Percentiles rank a stretch among this genome's conserved stretches.
These are phyloP conservation scores for Psilocybe tampanensis DNA, from an alignment of 768 basidiomycete genomes.

Conservation along the genomic window DNA sequence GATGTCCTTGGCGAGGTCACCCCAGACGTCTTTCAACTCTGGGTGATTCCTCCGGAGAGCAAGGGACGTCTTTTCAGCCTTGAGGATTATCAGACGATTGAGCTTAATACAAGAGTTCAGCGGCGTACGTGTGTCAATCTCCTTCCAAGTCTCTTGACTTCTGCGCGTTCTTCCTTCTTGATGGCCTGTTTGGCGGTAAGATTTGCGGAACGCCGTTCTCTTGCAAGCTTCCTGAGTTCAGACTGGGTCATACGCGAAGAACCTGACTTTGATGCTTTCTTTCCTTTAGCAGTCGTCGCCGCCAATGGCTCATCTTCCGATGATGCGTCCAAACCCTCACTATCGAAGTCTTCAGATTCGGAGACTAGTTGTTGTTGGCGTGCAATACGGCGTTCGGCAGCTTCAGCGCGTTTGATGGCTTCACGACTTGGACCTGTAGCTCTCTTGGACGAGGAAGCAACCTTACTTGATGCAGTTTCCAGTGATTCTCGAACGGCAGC, in stretches of 20 bases:
- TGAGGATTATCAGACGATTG: not conserved
- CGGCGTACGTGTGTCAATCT: slow-evolving; percentile 67
- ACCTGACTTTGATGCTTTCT: not conserved
- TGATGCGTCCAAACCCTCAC: slow-evolving; percentile 27
- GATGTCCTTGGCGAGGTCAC: slow-evolving; percentile 70
- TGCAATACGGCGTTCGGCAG: slow-evolving; percentile 55
- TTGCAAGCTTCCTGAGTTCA: slow-evolving; percentile 29
- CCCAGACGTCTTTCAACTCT: slow-evolving; percentile 86
- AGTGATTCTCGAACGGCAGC: slow-evolving; percentile 61
- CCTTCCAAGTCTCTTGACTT: slow-evolving; percentile 66
- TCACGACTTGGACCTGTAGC: slow-evolving; percentile 38
- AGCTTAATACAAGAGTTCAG: too few species aligned
- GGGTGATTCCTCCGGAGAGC: slow-evolving; percentile 72
- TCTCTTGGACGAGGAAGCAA: slow-evolving; percentile 40
- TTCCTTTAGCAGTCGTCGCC: slow-evolving; percentile 17
- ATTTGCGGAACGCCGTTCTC: slow-evolving; percentile 19
- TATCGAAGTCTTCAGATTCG: slow-evolving; percentile 31
- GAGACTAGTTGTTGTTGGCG: slow-evolving; percentile 32
- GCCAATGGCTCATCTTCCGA: slow-evolving; percentile 37
- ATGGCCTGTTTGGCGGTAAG: slow-evolving; percentile 28
- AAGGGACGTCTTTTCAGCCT: slow-evolving; percentile 75
- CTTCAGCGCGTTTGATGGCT: slow-evolving; percentile 49
- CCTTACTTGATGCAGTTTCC: slow-evolving; percentile 29
- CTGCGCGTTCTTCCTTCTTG: slow-evolving; percentile 49
- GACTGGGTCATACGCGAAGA: slow-evolving; percentile 27